These are phyloP conservation scores for Talaromyces sp. DNA, from an alignment of 2,329 filamentous ascomycete genomes.

Conservation along the genomic window DNA sequence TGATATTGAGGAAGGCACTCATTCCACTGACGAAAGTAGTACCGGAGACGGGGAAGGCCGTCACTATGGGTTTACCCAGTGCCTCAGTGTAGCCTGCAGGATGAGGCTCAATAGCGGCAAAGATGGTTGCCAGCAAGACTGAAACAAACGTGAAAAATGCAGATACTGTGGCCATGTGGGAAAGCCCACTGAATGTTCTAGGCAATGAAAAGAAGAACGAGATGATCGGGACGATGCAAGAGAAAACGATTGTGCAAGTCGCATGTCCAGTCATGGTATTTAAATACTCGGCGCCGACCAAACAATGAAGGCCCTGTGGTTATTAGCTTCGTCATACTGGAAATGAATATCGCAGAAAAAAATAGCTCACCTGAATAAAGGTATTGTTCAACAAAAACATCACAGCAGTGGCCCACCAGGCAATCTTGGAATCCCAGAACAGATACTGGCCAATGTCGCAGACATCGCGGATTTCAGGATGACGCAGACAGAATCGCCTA, in stretches of 20 bases:
- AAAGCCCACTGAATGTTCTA: conserved; percentile 76
- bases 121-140: conserved; percentile 77
- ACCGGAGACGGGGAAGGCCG: conserved; percentile 62
- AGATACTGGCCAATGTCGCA: conserved; percentile 95
- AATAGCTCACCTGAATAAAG: conserved; percentile 65
- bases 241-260: conserved; percentile 76
- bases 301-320: conserved; percentile 68
- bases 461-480: conserved; percentile 87
- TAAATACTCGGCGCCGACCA: conserved; percentile 80
- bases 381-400: conserved; percentile 96
- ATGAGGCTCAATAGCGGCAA: conserved; percentile 71
- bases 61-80: conserved; percentile 64
- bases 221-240: conserved; percentile 68
- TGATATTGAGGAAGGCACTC: conserved; percentile 91
- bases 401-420: conserved; percentile 65
- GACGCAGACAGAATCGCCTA: conserved; percentile 86
- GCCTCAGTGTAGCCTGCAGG: conserved; percentile 64
- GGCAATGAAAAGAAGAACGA: conserved; percentile 79
- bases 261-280: conserved; percentile 77
- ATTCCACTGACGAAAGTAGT: conserved; percentile 80
- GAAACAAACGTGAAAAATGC: conserved; percentile 88
- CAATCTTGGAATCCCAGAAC: conserved; percentile 78
- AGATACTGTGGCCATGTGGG: conserved; percentile 73
- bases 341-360: background rate
- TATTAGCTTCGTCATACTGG: conserved; percentile 2